These are phyloP conservation scores for Penstemon eatonii DNA, from an alignment of 257 asterid genomes.

Conservation along the genomic window DNA sequence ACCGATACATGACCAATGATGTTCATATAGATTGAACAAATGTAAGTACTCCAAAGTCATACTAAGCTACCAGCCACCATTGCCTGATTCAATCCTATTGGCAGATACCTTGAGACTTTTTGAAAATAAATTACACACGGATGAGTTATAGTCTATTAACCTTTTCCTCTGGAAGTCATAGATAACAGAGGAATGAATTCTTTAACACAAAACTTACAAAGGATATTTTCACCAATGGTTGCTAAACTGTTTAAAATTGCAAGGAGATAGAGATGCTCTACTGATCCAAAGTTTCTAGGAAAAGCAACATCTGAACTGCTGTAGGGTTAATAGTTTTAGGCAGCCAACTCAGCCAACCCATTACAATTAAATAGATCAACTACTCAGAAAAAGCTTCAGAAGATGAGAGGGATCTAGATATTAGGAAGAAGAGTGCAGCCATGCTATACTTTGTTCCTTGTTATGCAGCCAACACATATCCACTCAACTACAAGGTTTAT, in stretches of 20 bases:
- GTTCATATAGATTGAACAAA: constrained; percentile 14
- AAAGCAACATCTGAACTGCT: not conserved
- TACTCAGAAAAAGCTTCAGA: not conserved
- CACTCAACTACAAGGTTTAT: not conserved
- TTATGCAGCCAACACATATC: not conserved
- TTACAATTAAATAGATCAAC: not conserved
- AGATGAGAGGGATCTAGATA: not conserved
- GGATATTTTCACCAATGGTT: not conserved
- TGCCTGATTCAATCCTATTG: constrained; percentile 12
- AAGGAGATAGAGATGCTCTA: not conserved
- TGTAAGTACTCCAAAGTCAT: constrained; percentile 6
- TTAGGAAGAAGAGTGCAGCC: not conserved
- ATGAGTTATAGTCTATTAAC: not conserved
- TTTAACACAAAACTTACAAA: not conserved
- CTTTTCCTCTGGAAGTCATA: not conserved
- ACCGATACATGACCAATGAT: not conserved
- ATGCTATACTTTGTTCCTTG: not conserved
- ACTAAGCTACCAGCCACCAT: constrained; percentile 18
- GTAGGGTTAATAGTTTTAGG: not conserved
- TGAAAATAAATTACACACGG: not conserved
- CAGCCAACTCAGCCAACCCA: not conserved
- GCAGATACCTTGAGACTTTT: constrained; percentile 9
- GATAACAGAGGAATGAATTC: not conserved
- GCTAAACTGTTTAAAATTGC: not conserved
- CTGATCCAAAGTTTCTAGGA: not conserved